Base-by-base conservation (phyloP, 139 green algal species). In the Haematococcus lacustris region DNA sequence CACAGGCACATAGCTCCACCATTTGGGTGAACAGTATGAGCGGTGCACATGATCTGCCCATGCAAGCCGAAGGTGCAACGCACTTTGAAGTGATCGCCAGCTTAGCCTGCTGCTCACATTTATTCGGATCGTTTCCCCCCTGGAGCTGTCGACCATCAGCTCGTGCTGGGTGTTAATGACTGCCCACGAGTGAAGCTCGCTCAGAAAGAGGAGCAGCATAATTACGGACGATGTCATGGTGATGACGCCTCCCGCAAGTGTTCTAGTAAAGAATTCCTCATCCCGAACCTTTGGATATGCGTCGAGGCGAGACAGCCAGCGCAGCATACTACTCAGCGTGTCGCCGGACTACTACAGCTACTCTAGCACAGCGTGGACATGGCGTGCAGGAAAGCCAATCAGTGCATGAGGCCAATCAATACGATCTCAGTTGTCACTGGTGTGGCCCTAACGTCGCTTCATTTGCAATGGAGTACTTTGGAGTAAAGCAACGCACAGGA, bases 131-230 rank as follows among this genome's bases (percentile, higher is more conserved):
- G 84, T 89, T 53, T 97, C 94, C 13, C 87, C 89, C 43, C 93
- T 70, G 9, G 90, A 90, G 0, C 83, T 91, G 81, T 98, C 94
- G 3, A 98, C 94, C 6, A 76, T 78, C 3, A 98, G 86, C 80
- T 97, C 88, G 67, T 94, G 91, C 1, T 75, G 74, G 0, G 83
- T 92, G 3, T 84, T 83, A 3, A 84, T 75, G 6, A 70, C 79
- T 34, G 97, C 63, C 9, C 2, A 83, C 91, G 87, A 71, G 96
- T 90, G 71, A 2, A 97, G 82, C 76, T 99, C 94, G 1, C 83
- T 93, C 0, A 96, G 68, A 78, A 99, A 98, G 2, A 99, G 84
- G 1, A 95, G 38, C 0, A 86, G 50, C 95, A 99, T 99, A 17
- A 98, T 70, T 26, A 93, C 53, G 17, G 81, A 84, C 2, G 90